Evolutionary conservation across 129 eudicot species (phyloP), one percentile per base, ranked within the genome.

Genomic region (Cynara cardunculus): DNA sequence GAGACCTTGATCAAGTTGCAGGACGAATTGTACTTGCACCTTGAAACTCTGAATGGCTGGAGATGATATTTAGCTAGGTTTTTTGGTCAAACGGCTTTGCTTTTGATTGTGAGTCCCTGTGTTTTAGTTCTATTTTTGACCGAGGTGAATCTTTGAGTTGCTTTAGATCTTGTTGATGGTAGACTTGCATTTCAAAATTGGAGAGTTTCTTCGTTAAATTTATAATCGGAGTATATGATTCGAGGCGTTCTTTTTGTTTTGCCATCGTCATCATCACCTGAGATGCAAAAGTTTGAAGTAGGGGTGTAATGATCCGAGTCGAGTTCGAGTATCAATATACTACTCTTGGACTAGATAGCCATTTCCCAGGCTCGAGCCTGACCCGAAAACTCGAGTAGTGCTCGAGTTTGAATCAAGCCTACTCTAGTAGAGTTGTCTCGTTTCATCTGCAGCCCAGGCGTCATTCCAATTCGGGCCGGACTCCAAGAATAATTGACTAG

Each of bases 1-100:
- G 89, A 27, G 89, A 86, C 56, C 87, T 86, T 64, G 87, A 86
- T 53, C 89, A 86, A 62, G 87, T 86, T 46, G 84, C 87, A 22
- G 87, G 89, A 69, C 61, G 82, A 12, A 79, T 86, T 79, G 86
- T 80, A 0, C 78, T 82, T 78, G 75, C 87, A 41, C 81, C 80
- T 21, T 86, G 83, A 81, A 26, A 31, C 74, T 18, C 31, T 30
- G 74, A 70, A 70, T 4, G 25, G 25, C 13, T 28, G 9, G 46
- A 70, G 74, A 70, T 70, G 5, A 70, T 70, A 70, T 70, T 34
- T 70, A 70, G 74, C 25, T 70, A 70, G 37, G 46, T 70, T 70
- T 70, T 70, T 70, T 69, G 73, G 73, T 28, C 41, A 69, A 26
- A 69, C 73, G 37, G 13, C 30, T 3, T 30, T 69, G 73, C 30